These are phyloP conservation scores for Balansia obtecta DNA, from an alignment of 2,329 filamentous ascomycete genomes.

Conservation along the genomic window DNA sequence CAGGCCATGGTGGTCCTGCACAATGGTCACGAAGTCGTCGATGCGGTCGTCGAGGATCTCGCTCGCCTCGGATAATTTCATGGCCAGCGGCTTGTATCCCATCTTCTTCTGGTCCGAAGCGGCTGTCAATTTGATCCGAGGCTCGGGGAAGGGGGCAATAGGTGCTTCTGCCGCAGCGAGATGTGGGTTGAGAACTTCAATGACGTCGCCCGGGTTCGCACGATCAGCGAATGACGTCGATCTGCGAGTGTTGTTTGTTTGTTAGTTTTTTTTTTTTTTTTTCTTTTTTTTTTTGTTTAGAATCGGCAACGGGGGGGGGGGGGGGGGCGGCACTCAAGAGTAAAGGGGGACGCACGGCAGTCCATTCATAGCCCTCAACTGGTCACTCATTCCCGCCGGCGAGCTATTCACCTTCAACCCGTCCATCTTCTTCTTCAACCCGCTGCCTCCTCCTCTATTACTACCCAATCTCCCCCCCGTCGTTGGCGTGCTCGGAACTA, in stretches of 20 bases:
- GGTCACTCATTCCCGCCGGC: conserved; percentile 21
- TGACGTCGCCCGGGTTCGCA: conserved; percentile 63
- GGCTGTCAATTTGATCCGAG: conserved; percentile 73
- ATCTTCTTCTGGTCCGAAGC: conserved; percentile 86
- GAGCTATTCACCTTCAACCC: conserved; percentile 20
- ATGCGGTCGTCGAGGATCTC: conserved; percentile 93
- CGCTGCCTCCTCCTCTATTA: conserved; percentile 13
- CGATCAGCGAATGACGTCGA: conserved; percentile 54
- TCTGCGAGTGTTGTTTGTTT: conserved; percentile 11
- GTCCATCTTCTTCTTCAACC: conserved; percentile 20
- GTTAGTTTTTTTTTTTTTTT: too few relatives aligned
- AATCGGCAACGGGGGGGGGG: too few relatives aligned
- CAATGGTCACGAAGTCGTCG: conserved; percentile 68
- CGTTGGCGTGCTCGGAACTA: conserved; percentile 52
- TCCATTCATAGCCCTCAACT: conserved; percentile 19
- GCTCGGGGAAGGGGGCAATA: conserved; percentile 57
- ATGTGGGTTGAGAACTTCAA: conserved; percentile 74
- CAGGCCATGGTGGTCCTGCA: conserved; percentile 62
- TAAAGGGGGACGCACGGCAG: conserved; percentile 14
- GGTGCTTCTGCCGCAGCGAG: conserved; percentile 55
- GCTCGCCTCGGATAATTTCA: conserved; percentile 87
- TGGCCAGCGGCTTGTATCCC: conserved; percentile 80
- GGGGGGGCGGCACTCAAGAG: background rate
- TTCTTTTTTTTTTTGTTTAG: too few relatives aligned
- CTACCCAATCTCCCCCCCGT: conserved; percentile 30